Conservation (phyloP, 2,329 filamentous ascomycete genomes). For the Alternaria rosae region DNA sequence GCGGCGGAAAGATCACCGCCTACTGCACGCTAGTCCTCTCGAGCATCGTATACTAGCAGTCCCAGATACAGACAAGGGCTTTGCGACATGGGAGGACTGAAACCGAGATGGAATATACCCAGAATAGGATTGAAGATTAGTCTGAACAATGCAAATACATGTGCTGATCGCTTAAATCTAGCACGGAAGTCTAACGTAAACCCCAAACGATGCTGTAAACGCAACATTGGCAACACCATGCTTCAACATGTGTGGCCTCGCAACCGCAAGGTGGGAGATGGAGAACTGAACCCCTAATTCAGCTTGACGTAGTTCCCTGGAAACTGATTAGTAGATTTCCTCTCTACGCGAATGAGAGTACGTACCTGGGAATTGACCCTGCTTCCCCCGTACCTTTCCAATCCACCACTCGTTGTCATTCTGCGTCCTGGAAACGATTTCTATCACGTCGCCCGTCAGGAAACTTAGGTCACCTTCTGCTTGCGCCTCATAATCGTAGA, state of each 20-base stretch:
- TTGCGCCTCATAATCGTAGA: conserved; percentile 97
- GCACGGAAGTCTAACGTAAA: conserved; percentile 6
- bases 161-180: conserved; percentile 1
- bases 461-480: conserved; percentile 95
- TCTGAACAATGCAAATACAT: conserved; percentile 3
- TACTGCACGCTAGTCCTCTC: not conserved
- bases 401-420: conserved; percentile 99
- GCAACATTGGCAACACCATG: not conserved
- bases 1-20: not conserved
- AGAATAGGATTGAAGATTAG: conserved; percentile 3
- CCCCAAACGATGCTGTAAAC: conserved; percentile 3
- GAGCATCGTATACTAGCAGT: not conserved
- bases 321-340: conserved; percentile 30
- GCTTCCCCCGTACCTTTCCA: conserved; percentile 77
- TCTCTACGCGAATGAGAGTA: conserved; percentile 1
- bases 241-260: conserved; percentile 23
- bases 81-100: too few species aligned
- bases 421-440: conserved; percentile 81
- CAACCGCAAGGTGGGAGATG: not conserved
- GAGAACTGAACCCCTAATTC: conserved; percentile 29
- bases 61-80: not conserved
- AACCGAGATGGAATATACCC: not conserved
- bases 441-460: conserved; percentile 84
- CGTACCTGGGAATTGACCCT: conserved; percentile 95
- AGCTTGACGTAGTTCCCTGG: conserved; percentile 55